phyloP scores from a whole-genome alignment of 805 yeast genomes.

The Phaffomyces thermotolerans region DNA sequence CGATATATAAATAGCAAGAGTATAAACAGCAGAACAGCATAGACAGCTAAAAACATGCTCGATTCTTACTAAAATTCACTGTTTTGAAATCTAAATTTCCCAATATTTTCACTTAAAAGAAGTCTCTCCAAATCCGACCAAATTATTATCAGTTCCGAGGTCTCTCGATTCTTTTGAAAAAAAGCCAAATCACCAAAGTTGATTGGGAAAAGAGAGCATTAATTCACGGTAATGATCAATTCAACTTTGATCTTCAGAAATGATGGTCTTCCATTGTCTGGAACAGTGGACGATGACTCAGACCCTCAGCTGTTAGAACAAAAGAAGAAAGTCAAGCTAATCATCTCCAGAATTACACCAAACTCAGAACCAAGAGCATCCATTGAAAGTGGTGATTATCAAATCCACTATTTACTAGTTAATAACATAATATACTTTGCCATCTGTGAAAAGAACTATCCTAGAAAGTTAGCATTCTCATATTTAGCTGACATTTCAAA shows the following conservation, averaged over 20 bases:
- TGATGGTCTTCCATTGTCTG: slow-evolving; percentile 83
- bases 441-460: slow-evolving; percentile 72
- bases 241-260: slow-evolving; percentile 60
- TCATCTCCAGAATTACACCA: slow-evolving; percentile 68
- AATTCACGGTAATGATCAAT: slow-evolving; percentile 38
- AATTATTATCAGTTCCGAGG: too few species aligned
- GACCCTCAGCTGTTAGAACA: slow-evolving; percentile 59
- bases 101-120: too few species aligned
- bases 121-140: too few species aligned
- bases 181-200: not conserved
- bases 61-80: not conserved
- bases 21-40: not conserved
- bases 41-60: too few species aligned
- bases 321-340: slow-evolving; percentile 75
- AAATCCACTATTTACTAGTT: slow-evolving; percentile 63
- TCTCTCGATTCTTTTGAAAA: too few species aligned
- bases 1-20: not conserved
- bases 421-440: slow-evolving; percentile 69
- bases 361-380: slow-evolving; percentile 81
- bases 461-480: slow-evolving; percentile 83
- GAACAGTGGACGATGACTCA: slow-evolving; percentile 79
- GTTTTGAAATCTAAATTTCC: too few species aligned
- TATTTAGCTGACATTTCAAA: slow-evolving; percentile 73
- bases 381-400: slow-evolving; percentile 66
- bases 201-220: not conserved